These are phyloP conservation scores for Sambucus nigra DNA, from an alignment of 129 eudicot genomes.

Conservation along the genomic window DNA sequence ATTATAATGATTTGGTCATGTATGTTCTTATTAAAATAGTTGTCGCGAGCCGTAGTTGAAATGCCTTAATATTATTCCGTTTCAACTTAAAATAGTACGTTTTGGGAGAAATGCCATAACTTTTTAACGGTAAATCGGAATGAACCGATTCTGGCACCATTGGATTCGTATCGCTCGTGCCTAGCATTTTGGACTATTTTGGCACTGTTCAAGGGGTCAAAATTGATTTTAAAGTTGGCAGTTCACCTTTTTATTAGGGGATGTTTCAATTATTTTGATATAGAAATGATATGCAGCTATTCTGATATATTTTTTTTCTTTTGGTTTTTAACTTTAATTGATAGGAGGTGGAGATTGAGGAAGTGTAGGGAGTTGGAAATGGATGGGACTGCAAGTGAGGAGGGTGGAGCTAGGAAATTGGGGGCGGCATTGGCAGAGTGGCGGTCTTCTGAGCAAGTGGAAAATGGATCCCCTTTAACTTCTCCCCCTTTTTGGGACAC, in stretches of 20 bases:
- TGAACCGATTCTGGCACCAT: no score
- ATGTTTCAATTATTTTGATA: neutral
- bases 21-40: no score
- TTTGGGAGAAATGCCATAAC: no score
- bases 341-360: conserved; percentile 27
- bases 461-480: conserved; percentile 85
- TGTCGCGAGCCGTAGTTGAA: no score
- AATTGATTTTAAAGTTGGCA: no score
- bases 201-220: no score
- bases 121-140: no score
- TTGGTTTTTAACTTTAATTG: neutral
- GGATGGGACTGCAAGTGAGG: conserved; percentile 71
- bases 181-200: no score
- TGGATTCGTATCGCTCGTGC: no score
- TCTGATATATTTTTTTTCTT: conserved; percentile 6
- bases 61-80: no score
- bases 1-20: no score
- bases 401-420: conserved; percentile 54
- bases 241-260: neutral
- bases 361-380: conserved; percentile 26
- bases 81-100: no score
- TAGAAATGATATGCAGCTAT: neutral
- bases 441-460: conserved; percentile 97
- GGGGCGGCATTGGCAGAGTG: conserved; percentile 91
- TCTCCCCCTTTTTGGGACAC: conserved; percentile 97